phyloP scores from a whole-genome alignment of 495 filamentous ascomycete genomes.

The Chaetomium cochliodes region DNA sequence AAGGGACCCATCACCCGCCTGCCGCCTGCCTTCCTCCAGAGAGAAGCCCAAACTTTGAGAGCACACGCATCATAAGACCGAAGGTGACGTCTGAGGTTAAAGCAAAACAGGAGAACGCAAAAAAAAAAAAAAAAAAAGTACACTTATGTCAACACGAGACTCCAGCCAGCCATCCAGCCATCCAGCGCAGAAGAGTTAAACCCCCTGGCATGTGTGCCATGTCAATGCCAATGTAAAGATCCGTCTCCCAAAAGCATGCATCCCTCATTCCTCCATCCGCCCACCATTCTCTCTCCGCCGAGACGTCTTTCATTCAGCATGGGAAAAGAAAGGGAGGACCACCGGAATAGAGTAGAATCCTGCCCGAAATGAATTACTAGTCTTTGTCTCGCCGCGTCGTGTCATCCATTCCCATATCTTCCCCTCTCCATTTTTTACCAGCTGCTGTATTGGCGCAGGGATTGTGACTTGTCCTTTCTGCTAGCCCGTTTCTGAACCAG shows the following conservation, averaged over 20 bases:
- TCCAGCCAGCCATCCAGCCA: background rate
- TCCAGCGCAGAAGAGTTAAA: background rate
- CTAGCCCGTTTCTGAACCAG: background rate
- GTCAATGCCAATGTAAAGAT: background rate
- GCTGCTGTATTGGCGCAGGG: background rate
- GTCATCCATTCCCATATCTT: background rate
- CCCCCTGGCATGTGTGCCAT: background rate
- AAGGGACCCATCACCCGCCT: background rate
- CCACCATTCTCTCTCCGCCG: background rate
- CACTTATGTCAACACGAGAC: conserved; percentile 7
- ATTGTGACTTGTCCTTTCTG: background rate
- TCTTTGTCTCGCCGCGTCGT: conserved; percentile 4
- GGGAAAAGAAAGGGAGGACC: background rate
- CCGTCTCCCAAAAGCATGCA: conserved; percentile 8
- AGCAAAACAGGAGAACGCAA: background rate
- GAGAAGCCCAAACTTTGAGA: background rate
- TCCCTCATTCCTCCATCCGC: background rate
- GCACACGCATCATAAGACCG: background rate
- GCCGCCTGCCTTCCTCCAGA: background rate
- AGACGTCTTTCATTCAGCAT: background rate
- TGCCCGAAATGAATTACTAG: conserved; percentile 2
- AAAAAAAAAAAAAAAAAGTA: conserved; percentile 9
- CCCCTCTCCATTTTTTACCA: background rate
- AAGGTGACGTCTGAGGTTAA: background rate
- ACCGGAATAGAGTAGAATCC: background rate